Evolutionary conservation across 148 eudicot species (phyloP), one percentile per base, ranked within the genome.

Genomic region (Diospyros kaki): DNA sequence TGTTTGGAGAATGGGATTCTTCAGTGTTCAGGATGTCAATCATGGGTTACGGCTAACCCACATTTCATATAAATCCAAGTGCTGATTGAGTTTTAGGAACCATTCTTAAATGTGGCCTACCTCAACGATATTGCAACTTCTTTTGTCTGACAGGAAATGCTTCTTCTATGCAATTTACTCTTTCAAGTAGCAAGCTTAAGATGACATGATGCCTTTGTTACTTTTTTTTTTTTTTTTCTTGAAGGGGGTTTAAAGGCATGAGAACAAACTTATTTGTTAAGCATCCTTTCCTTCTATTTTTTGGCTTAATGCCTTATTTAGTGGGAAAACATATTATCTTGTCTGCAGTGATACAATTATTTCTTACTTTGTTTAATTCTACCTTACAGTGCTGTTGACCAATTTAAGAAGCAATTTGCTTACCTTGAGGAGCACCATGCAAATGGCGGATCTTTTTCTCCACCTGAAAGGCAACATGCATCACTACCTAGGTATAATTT

Each of bases 351-450:
- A 48, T 46, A 13, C 11, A 48, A 46, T 39, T 50, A 13, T 62
- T 12, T 39, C 6, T 40, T 17, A 11, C 43, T 59, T 28, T n/a
- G 28, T 6, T 48, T 17, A 67, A 17, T 55, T 14, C 11, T 67
- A 42, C 63, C 68, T 69, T 75, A 77, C 86, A 94, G 98, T 90
- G 98, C 97, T 67, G 97, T 94, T 76, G 98, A 94, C 76, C 96
- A 94, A 82, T 94, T 94, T 74, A 94, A 94, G 86, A 94, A 94
- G 87, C 98, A 89, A 79, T 94, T 94, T 87, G 96, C 98, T 53
- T 85, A 82, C 76, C 92, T 94, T 13, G 98, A 94, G 84, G 98
- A 94, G 82, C 97, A 88, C 77, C 92, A 94, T 79, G 90, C 91
- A 78, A 94, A 92, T 13, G 98, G 91, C 60, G 88, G 90, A 71